Conservation (phyloP, 495 filamentous ascomycete species). For the Mytilinidion resinicola region DNA sequence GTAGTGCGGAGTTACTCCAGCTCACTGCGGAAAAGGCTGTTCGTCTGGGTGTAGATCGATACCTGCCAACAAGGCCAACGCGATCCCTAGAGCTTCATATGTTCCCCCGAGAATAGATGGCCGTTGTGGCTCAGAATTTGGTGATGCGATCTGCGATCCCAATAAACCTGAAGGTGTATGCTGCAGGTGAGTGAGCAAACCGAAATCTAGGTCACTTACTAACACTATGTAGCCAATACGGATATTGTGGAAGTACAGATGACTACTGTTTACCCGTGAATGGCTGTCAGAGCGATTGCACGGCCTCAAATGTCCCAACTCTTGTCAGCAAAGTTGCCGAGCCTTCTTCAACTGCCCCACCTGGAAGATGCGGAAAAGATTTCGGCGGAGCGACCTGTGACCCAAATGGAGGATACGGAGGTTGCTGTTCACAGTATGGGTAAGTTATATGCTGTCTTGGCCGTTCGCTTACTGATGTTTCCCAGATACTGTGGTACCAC, state of each 20-base stretch:
- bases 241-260: conserved; percentile 27
- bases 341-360: conserved; percentile 3
- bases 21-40: conserved; percentile 37
- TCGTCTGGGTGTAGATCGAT: conserved; percentile 31
- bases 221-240: conserved; percentile 7
- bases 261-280: conserved; percentile 24
- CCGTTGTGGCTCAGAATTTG: conserved; percentile 32
- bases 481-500: conserved; percentile 36
- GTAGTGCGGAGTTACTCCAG: conserved; percentile 33
- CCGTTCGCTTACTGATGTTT: not conserved
- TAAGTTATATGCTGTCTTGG: conserved; percentile 7
- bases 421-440: conserved; percentile 34
- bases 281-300: conserved; percentile 29
- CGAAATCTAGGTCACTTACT: not conserved
- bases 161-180: conserved; percentile 33
- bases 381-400: conserved; percentile 31
- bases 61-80: conserved; percentile 6
- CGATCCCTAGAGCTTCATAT: not conserved
- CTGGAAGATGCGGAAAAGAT: conserved; percentile 33
- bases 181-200: conserved; percentile 11
- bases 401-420: conserved; percentile 28
- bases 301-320: not conserved
- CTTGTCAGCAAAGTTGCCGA: not conserved
- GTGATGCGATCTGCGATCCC: conserved; percentile 30
- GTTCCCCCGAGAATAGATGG: conserved; percentile 33